Evolutionary conservation across 1,284 basidiomycete species (phyloP).

Genomic region (Agaricales sp.): DNA sequence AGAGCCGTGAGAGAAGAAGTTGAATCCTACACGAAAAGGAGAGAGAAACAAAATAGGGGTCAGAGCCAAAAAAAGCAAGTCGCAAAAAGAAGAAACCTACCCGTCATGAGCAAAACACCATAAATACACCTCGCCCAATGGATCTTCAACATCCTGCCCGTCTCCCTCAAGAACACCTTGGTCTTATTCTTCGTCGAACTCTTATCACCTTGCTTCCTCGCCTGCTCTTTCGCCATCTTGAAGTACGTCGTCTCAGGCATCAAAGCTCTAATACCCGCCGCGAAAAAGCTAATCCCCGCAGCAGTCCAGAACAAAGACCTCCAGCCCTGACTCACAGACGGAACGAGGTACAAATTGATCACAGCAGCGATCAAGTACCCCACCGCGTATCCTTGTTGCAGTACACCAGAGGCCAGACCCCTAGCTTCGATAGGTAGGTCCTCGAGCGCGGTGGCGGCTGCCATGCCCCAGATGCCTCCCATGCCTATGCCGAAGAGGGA

Average conservation of each 20-base stretch:
- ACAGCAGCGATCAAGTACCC: constrained; percentile 57
- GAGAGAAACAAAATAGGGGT: background rate
- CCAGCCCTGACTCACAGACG: constrained; percentile 41
- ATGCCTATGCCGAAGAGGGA: constrained; percentile 82
- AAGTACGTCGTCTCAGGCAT: constrained; percentile 83
- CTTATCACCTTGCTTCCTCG: background rate
- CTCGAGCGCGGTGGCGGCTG: constrained; percentile 53
- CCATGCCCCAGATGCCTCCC: constrained; percentile 80
- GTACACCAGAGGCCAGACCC: constrained; percentile 20
- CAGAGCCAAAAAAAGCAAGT: background rate
- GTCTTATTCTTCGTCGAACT: constrained; percentile 42
- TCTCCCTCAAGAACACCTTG: constrained; percentile 66
- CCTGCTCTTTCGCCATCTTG: constrained; percentile 41
- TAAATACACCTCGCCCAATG: constrained; percentile 89
- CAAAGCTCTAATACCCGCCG: constrained; percentile 59
- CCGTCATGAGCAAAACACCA: constrained; percentile 69
- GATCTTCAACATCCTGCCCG: constrained; percentile 63
- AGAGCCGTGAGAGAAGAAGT: constrained; percentile 87
- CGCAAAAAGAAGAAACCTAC: constrained; percentile 26
- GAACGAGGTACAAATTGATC: constrained; percentile 71
- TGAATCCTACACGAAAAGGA: constrained; percentile 78
- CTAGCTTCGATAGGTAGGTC: constrained; percentile 11
- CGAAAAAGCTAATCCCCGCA: constrained; percentile 64
- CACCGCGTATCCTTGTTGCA: constrained; percentile 56
- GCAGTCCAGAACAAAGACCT: constrained; percentile 60